Base-by-base conservation (phyloP, 2,329 filamentous ascomycete genomes). In the Microdochium nivale region DNA sequence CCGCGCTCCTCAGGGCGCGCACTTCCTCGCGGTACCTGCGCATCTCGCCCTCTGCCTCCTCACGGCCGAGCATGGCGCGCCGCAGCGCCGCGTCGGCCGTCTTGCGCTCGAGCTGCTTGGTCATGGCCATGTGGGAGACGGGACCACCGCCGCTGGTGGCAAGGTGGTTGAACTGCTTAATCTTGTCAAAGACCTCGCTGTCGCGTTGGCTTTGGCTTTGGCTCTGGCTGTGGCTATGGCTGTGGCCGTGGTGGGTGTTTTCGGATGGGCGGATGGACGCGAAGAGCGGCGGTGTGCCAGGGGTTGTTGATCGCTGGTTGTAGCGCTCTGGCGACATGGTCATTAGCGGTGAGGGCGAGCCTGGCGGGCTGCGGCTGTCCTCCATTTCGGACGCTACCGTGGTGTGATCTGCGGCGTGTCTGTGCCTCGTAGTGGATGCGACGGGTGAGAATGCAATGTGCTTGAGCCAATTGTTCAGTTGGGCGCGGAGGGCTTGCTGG, bases 11-110 rank as follows among this genome's bases (percentile, higher is more conserved):
- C 54, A 88, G 64, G 43, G 67, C 61, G 53, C 75, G 72, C 21
- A 70, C 69, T 62, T 89, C 86, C 9, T 88, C 83, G 54, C 77
- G 77, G 59, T 81, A 77, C 43, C 76, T 76, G 55, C 79, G 77
- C 70, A 83, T 76, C 60, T 89, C 84, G n/a, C 70, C 71, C 69
- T 89, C 86, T 13, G 85, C 83, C 68, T 87, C 84, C 62, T 90
- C 86, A 44, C 84, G 77, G 14, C 83, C 84, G 48, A 86, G 63
- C 74, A 84, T 80, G 55, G 83, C 83, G 48, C 83, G 78, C 65
- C 83, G 84, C 16, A 86, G 69, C 27, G 83, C 83, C 30, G 82
- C 81, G 58, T 86, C 83, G 59, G 80, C 82, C 48, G 75, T 81
- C 67, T 80, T 84, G 59, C 81, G 77, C 64, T 85, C 82, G 50